A percentile compares a stretch with the other conserved stretches of the same genome.
Evolutionary conservation across 495 filamentous ascomycete genomes (phyloP).

Genomic region (Ascodesmis nigricans): DNA sequence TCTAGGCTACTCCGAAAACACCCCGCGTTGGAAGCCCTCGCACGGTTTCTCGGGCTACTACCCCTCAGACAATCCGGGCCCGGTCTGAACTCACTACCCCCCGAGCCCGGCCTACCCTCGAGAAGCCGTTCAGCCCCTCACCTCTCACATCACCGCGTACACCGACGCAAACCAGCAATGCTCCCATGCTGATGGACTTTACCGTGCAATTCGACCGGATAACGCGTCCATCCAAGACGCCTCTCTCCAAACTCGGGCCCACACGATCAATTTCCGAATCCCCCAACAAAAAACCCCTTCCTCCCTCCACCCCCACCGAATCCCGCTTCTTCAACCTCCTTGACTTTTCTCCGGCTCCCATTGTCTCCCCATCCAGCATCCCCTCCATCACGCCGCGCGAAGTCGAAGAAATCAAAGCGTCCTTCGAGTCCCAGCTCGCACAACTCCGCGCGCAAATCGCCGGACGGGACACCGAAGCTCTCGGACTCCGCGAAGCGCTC

Average conservation of each 20-base stretch:
- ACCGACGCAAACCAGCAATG: conserved; percentile 32
- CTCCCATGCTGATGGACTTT: conserved; percentile 71
- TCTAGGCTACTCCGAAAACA: conserved; percentile 13
- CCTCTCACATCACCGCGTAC: conserved; percentile 3
- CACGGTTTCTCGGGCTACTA: conserved; percentile 9
- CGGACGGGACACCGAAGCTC: conserved; percentile 76
- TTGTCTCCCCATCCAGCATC: conserved; percentile 74
- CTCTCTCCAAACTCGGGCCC: conserved; percentile 20
- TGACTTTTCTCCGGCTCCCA: conserved; percentile 80
- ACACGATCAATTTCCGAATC: conserved; percentile 17
- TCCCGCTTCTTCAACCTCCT: conserved; percentile 40
- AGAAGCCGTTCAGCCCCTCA: conserved; percentile 1
- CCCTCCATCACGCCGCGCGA: conserved; percentile 81
- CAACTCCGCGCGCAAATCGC: conserved; percentile 70
- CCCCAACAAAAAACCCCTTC: conserved; percentile 23
- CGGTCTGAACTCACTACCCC: conserved; percentile 1
- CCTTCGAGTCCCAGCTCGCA: conserved; percentile 71
- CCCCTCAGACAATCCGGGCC: conserved; percentile 6
- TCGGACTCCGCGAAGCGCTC: conserved; percentile 63
- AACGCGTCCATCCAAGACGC: conserved; percentile 5
- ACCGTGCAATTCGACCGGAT: conserved; percentile 51
- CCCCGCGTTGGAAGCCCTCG: conserved; percentile 7
- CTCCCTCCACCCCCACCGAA: conserved; percentile 28
- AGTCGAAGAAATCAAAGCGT: conserved; percentile 73
- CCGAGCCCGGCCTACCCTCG: conserved; percentile 1